Conservation (phyloP, 306 rosid genomes). For the Urtica urens region DNA sequence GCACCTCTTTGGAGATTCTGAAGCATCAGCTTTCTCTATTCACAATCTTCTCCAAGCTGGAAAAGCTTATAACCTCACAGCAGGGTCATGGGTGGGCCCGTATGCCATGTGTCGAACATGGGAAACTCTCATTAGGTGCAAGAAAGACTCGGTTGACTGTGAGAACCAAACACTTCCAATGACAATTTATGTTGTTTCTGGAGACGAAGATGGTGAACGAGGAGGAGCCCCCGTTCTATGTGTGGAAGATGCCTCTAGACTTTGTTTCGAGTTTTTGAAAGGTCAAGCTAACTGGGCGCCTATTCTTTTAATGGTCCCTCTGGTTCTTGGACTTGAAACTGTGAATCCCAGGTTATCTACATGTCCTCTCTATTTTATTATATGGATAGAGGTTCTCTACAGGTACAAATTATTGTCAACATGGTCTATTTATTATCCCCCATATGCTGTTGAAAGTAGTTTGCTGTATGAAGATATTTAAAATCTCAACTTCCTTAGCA, state of each 20-base stretch:
- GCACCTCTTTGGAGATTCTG: slow-evolving; percentile 78
- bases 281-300: slow-evolving; percentile 66
- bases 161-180: slow-evolving; percentile 65
- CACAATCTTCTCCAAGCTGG: slow-evolving; percentile 92
- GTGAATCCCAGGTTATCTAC: slow-evolving; percentile 66
- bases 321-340: slow-evolving; percentile 98
- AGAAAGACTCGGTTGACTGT: slow-evolving; percentile 30
- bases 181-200: slow-evolving; percentile 90
- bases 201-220: slow-evolving; percentile 96
- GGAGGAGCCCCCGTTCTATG: slow-evolving; percentile 98
- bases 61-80: slow-evolving; percentile 69
- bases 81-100: slow-evolving; percentile 98
- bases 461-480: too few relatives aligned
- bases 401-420: too few relatives aligned
- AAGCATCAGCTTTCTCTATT: slow-evolving; percentile 55
- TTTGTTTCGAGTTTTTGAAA: slow-evolving; percentile 53
- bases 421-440: too few relatives aligned
- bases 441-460: too few relatives aligned
- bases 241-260: slow-evolving; percentile 66
- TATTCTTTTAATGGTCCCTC: slow-evolving; percentile 82
- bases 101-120: slow-evolving; percentile 97
- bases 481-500: background rate
- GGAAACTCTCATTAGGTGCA: slow-evolving; percentile 66
- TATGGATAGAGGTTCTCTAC: too few relatives aligned
- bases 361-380: background rate